A percentile compares a stretch with the other conserved stretches of the same genome.
phyloP scores from a whole-genome alignment of 306 rosid species.

The Cyclanthera cordifolia region DNA sequence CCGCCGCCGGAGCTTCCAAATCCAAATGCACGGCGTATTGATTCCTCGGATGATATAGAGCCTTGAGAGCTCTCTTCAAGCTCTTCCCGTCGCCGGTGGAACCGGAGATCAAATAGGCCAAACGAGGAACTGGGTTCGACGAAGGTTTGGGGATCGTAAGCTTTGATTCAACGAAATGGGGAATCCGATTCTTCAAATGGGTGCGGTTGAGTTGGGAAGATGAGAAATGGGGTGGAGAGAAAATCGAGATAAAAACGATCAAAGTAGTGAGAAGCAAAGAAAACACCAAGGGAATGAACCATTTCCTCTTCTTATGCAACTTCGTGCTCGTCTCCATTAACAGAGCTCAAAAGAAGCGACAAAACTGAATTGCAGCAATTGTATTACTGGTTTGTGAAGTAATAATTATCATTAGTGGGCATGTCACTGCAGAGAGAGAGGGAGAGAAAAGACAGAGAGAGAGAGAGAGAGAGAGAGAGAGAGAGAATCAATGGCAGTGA shows the following conservation, averaged over 20 bases:
- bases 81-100: slow-evolving; percentile 57
- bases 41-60: slow-evolving; percentile 59
- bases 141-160: slow-evolving; percentile 20
- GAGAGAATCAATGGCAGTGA: not conserved
- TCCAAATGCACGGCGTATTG: slow-evolving; percentile 59
- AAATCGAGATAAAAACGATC: slow-evolving; percentile 25
- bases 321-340: slow-evolving; percentile 33
- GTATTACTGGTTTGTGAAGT: not conserved
- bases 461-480: slow-evolving; percentile 9
- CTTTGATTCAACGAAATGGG: slow-evolving; percentile 51
- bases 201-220: slow-evolving; percentile 17
- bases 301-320: slow-evolving; percentile 36
- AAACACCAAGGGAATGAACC: slow-evolving; percentile 33
- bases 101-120: slow-evolving; percentile 70
- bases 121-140: slow-evolving; percentile 33
- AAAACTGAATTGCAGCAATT: not conserved
- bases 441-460: not conserved
- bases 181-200: slow-evolving; percentile 17
- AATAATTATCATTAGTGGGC: slow-evolving; percentile 7
- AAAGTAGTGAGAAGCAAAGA: slow-evolving; percentile 26
- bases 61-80: slow-evolving; percentile 59
- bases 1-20: slow-evolving; percentile 48
- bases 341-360: not conserved
- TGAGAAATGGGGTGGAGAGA: slow-evolving; percentile 19
- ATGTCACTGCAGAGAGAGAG: not conserved